phyloP scores from a whole-genome alignment of 73 alveolate species.

The Uronychia setigera region DNA sequence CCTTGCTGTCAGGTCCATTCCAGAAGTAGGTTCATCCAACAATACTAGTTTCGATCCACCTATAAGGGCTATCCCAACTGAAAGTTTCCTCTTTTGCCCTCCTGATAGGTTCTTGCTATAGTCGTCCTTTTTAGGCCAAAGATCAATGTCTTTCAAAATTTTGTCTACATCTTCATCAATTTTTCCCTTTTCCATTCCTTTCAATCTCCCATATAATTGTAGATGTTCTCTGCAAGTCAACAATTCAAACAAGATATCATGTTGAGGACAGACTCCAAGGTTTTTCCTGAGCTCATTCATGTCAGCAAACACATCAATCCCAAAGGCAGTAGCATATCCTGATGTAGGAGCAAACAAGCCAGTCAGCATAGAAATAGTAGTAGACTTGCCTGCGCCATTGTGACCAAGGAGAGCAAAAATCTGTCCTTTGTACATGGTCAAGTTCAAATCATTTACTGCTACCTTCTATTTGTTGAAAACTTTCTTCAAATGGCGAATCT shows the following conservation, averaged over 20 bases:
- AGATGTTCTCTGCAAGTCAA: conserved; percentile 80
- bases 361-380: conserved; percentile 87
- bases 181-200: conserved; percentile 78
- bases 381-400: conserved; percentile 97
- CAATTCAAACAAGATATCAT: conserved; percentile 76
- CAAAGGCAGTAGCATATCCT: conserved; percentile 77
- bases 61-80: conserved; percentile 92
- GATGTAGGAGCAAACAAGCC: conserved; percentile 86
- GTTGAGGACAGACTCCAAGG: conserved; percentile 91
- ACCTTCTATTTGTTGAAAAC: conserved; percentile 53
- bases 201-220: conserved; percentile 72
- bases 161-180: conserved; percentile 69
- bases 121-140: conserved; percentile 63
- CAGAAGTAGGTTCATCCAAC: conserved; percentile 98
- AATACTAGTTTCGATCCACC: conserved; percentile 92
- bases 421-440: conserved; percentile 87
- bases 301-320: conserved; percentile 63
- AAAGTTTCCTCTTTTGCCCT: conserved; percentile 92
- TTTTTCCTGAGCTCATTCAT: conserved; percentile 53
- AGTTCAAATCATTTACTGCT: conserved; percentile 80
- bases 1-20: conserved; percentile 96
- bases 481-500: conserved; percentile 26
- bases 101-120: conserved; percentile 90
- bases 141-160: conserved; percentile 88
- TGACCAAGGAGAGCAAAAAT: conserved; percentile 93